Evolutionary conservation across 306 rosid genomes (phyloP), one percentile per base, ranked within the genome.

Genomic region (Pyrus pyrifolia): DNA sequence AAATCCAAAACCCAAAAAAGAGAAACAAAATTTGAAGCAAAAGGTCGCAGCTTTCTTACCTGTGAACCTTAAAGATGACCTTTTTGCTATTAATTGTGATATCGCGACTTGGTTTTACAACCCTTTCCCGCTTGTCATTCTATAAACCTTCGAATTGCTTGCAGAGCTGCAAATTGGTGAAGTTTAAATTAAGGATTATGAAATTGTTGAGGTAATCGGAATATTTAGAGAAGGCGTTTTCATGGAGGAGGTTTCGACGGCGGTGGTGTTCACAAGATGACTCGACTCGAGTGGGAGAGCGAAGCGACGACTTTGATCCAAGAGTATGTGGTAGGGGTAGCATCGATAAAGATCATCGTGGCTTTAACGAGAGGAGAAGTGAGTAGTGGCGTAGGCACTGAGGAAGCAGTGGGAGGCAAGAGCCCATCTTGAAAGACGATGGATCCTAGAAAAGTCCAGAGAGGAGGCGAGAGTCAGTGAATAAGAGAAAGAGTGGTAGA

Each of bases 21-120:
- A 17, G 53, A n/a, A 55, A 59, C 76, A 51, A 8, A 53, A 51
- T 19, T 18, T 25, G n/a, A 58, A 21, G 40, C 42, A 29, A 63
- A 30, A 49, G 8, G 38, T 31, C 6, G 11, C 8, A 59, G n/a
- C 22, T 15, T 31, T 23, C 65, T 79, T 76, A 91, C 98, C 97
- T 91, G 85, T 94, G 98, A 74, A 94, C 98, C 80, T 94, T 96
- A 78, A 94, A 94, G 76, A 94, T 94, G 82, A 94, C 98, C 57
- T 94, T 94, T 85, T 94, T 94, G 89, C 97, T 94, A 85, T 94
- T 90, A 86, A 80, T 90, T 55, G 98, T 94, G 75, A 94, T 72
- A 52, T 94, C 96, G 49, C 98, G 98, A 58, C 98, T 94, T 53
- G 96, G 96, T 84, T 94, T 94, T 19, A 92, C 96, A 60, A 92